These are phyloP conservation scores for Globisporangium emineosum DNA, from an alignment of 352 stramenopile species.

Conservation along the genomic window DNA sequence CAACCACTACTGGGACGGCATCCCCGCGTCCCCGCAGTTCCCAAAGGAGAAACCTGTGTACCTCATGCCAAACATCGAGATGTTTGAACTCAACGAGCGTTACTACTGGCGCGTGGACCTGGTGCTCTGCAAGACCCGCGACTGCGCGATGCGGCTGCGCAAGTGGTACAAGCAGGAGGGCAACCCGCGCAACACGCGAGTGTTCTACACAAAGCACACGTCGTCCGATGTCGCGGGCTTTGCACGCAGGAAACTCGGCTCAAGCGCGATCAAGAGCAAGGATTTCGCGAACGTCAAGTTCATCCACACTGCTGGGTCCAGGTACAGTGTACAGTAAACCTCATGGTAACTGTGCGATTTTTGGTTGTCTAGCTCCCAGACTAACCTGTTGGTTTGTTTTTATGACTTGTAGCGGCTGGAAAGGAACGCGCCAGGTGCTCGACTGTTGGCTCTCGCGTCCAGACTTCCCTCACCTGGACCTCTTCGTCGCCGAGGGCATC, in stretches of 20 bases:
- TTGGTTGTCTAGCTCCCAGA: neutral
- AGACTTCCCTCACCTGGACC: conserved; percentile 35
- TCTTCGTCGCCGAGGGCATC: conserved; percentile 34
- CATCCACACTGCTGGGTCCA: conserved; percentile 33
- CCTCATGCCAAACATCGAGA: conserved; percentile 56
- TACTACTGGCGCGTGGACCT: conserved; percentile 40
- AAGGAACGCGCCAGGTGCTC: conserved; percentile 41
- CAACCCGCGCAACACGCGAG: conserved; percentile 41
- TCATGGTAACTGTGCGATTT: neutral
- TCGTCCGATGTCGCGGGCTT: conserved; percentile 45
- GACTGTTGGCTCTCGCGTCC: conserved; percentile 44
- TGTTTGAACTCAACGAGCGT: conserved; percentile 39
- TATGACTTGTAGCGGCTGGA: conserved; percentile 29
- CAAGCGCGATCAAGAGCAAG: conserved; percentile 22
- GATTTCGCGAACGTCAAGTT: conserved; percentile 35
- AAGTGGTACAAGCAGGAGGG: conserved; percentile 57
- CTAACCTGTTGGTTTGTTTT: conserved; percentile 12
- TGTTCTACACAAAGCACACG: conserved; percentile 63
- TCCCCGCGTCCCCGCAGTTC: conserved; percentile 25
- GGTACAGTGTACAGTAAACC: neutral
- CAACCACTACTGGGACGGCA: conserved; percentile 54
- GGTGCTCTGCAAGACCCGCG: conserved; percentile 45
- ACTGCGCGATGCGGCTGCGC: conserved; percentile 39
- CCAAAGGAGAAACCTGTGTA: conserved; percentile 40
- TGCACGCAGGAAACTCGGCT: conserved; percentile 22